Base-by-base conservation (phyloP, 1,284 basidiomycete species). In the Ganoderma resinaceum region DNA sequence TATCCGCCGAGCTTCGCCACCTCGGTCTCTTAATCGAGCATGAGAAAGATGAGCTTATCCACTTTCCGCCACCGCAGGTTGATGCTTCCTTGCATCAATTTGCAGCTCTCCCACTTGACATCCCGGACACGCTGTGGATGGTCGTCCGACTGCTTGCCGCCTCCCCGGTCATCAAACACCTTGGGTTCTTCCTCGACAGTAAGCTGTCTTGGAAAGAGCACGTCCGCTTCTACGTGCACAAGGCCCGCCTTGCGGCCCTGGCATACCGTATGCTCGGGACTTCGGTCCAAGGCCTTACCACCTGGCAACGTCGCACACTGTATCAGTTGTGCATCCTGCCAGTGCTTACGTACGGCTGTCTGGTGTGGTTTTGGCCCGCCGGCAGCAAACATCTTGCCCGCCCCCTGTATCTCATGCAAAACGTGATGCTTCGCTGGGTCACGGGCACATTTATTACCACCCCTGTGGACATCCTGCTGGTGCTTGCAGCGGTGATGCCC, bases 231-330 rank as follows among this genome's bases (percentile, higher is more conserved):
- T 46, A 46, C 20, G 43, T 20, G 3, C 1, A 20, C 4, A 46
- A 46, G 1, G 43, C 12, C 43, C n/a, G n/a, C 20, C 73, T 65
- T 42, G 75, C 78, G 0, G 73, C 80, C 4, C 63, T 58, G 9
- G 74, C 75, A 0, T 63, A 82, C 0, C 70, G 71, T 0, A 79
- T 81, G 76, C 78, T 83, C 0, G 78, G 80, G 2, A 83, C 83
- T 74, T 81, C 81, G 0, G 67, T 78, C 0, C 71, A 75, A 1
- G 81, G 82, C 1, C 74, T 83, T 0, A 69, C 69, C 9, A 78
- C 78, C 5, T 18, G 49, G 3, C 71, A 80, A 57, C 61, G 77
- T 0, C 69, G 78, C 3, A 26, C 16, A 7, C 62, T 63, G 12
- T 63, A 63, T 43, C n/a, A 31, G 0, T 57, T 23, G 3, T 63